Conservation (phyloP, 345 rosid species). For the Gossypium thurberi region DNA sequence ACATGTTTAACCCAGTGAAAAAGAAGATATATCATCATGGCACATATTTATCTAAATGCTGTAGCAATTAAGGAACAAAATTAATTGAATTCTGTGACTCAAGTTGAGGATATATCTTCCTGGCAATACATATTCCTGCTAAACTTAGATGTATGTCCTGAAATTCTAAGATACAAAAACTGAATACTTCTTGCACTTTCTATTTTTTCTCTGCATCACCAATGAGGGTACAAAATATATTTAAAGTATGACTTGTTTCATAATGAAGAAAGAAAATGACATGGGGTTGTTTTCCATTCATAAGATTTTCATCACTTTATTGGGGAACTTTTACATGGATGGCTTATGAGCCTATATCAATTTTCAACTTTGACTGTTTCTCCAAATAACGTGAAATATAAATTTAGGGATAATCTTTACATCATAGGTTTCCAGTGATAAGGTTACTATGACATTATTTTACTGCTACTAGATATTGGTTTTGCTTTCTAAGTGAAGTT, state of each 20-base stretch:
- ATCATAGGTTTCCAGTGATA: neutral
- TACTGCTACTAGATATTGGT: neutral
- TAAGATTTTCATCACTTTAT: neutral
- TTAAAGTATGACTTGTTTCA: neutral
- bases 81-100: neutral
- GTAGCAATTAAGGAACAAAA: neutral
- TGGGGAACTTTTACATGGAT: neutral
- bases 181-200: neutral
- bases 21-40: neutral
- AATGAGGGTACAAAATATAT: neutral
- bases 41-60: neutral
- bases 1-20: neutral
- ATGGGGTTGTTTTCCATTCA: neutral
- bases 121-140: neutral
- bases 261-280: neutral
- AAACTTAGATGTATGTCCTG: neutral
- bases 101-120: neutral
- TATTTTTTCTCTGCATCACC: neutral
- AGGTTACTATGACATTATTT: neutral
- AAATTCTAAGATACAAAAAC: neutral
- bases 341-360: neutral
- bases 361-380: neutral
- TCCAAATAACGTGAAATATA: neutral
- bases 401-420: neutral
- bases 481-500: neutral